Percentiles rank a stretch among this genome's conserved stretches.
Conservation (phyloP, 1,284 basidiomycete species). For the Sporisorium sorghi region DNA sequence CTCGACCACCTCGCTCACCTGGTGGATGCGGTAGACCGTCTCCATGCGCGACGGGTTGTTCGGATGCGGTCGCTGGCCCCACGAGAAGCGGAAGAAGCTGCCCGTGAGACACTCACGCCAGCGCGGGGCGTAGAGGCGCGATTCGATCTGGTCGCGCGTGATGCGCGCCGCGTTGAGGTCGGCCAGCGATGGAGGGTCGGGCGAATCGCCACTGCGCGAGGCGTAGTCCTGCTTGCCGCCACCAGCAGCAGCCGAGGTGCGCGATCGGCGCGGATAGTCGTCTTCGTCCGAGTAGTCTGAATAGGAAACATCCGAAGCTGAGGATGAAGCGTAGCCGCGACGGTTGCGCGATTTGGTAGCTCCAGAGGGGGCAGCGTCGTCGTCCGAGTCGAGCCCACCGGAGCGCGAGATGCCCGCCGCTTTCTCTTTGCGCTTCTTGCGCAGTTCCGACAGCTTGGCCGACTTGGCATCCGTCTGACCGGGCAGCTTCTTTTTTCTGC, state of each 20-base stretch:
- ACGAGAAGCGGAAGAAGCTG: slow-evolving; percentile 68
- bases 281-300: slow-evolving; percentile 58
- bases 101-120: slow-evolving; percentile 82
- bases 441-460: slow-evolving; percentile 56
- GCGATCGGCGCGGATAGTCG: slow-evolving; percentile 17
- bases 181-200: slow-evolving; percentile 73
- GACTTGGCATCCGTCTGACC: slow-evolving; percentile 52
- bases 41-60: slow-evolving; percentile 72
- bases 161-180: slow-evolving; percentile 76
- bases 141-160: slow-evolving; percentile 76
- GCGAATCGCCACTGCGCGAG: slow-evolving; percentile 66
- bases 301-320: slow-evolving; percentile 15
- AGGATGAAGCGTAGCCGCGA: slow-evolving; percentile 16
- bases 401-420: slow-evolving; percentile 29
- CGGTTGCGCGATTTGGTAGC: slow-evolving; percentile 14
- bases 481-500: slow-evolving; percentile 80
- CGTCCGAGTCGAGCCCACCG: slow-evolving; percentile 26
- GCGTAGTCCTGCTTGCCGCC: not conserved
- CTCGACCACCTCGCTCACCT: slow-evolving; percentile 75
- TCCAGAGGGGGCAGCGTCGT: slow-evolving; percentile 20
- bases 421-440: slow-evolving; percentile 54
- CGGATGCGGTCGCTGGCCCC: slow-evolving; percentile 70
- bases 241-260: too few species aligned
- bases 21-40: slow-evolving; percentile 84
- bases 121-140: slow-evolving; percentile 78